These are phyloP conservation scores for Comarum palustre DNA, from an alignment of 306 rosid species.

Conservation along the genomic window DNA sequence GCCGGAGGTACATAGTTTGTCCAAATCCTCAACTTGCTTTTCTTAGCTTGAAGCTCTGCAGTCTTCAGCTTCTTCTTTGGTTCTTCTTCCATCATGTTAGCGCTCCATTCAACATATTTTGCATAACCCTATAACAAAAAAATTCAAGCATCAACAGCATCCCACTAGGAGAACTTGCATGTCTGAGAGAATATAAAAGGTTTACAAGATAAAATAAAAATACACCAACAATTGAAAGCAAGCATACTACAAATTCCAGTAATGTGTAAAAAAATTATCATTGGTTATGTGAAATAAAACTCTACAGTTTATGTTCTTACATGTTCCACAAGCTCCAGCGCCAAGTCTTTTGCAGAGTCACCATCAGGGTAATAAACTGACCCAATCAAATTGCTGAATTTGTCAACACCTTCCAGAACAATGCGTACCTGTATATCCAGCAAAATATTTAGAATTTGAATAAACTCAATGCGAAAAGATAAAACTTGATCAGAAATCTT, in stretches of 20 bases:
- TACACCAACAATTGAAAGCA: slow-evolving; percentile 5
- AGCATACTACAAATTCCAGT: slow-evolving; percentile 10
- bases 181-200: background rate
- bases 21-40: slow-evolving; percentile 72
- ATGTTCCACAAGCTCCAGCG: slow-evolving; percentile 86
- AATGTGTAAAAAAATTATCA: slow-evolving; percentile 13
- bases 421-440: slow-evolving; percentile 72
- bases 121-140: slow-evolving; percentile 58
- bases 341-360: slow-evolving; percentile 87
- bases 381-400: slow-evolving; percentile 93
- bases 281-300: slow-evolving; percentile 17
- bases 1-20: slow-evolving; percentile 86
- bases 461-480: slow-evolving; percentile 15
- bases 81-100: slow-evolving; percentile 96
- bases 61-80: slow-evolving; percentile 75
- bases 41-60: slow-evolving; percentile 90
- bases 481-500: slow-evolving; percentile 14
- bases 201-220: slow-evolving; percentile 23
- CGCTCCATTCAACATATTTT: slow-evolving; percentile 97
- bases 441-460: slow-evolving; percentile 31
- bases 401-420: slow-evolving; percentile 92
- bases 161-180: background rate
- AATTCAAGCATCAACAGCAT: background rate
- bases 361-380: slow-evolving; percentile 93
- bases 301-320: slow-evolving; percentile 40